Conservation (phyloP, 192 early-diverging fungal species). For the Coemansia sp. region DNA sequence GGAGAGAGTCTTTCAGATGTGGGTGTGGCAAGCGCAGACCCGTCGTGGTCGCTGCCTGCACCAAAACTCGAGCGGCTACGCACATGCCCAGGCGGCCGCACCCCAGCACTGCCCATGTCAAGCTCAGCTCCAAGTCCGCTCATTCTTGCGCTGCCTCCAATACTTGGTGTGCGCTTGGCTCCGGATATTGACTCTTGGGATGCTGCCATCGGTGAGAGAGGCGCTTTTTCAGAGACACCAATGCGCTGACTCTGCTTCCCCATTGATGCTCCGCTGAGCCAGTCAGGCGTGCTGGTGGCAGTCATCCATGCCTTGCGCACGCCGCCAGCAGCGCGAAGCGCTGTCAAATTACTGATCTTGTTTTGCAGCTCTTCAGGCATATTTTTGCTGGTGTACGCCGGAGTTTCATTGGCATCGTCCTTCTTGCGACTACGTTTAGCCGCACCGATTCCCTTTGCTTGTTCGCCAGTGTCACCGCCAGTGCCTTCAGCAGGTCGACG, state of each 20-base stretch:
- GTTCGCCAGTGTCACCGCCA: slow-evolving; percentile 37
- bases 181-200: background rate
- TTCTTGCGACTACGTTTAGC: slow-evolving; percentile 51
- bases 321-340: slow-evolving; percentile 56
- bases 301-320: slow-evolving; percentile 60
- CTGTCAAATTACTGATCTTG: slow-evolving; percentile 60
- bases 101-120: background rate
- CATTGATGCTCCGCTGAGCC: slow-evolving; percentile 14
- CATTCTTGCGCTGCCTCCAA: background rate
- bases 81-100: slow-evolving; percentile 13
- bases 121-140: background rate
- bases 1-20: slow-evolving; percentile 12
- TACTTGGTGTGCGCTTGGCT: slow-evolving; percentile 20
- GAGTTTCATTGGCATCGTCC: slow-evolving; percentile 34
- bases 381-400: slow-evolving; percentile 49
- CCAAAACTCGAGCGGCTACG: slow-evolving; percentile 33
- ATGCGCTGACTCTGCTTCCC: background rate
- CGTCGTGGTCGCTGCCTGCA: slow-evolving; percentile 30
- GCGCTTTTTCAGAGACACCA: background rate
- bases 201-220: background rate
- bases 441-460: slow-evolving; percentile 5
- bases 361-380: slow-evolving; percentile 54
- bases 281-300: slow-evolving; percentile 17
- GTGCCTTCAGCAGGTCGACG: background rate
- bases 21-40: slow-evolving; percentile 15